Evolutionary conservation across 2,329 filamentous ascomycete genomes (phyloP).

Genomic region (Pseudogymnoascus sp.): DNA sequence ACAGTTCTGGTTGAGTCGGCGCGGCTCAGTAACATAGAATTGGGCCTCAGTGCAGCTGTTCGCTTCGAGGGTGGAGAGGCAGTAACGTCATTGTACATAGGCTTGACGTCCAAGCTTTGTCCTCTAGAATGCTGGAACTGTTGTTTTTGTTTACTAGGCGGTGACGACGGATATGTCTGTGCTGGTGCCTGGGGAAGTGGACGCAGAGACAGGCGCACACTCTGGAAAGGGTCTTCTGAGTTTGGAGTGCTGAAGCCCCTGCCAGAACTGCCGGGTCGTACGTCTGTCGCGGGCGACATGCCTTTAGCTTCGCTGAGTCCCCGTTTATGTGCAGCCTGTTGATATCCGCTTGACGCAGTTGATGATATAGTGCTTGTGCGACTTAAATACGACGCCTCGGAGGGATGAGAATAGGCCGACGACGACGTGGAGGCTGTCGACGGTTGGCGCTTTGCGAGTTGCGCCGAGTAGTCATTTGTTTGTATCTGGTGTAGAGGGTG

Average conservation of each 20-base stretch:
- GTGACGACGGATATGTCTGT: constrained; percentile 22
- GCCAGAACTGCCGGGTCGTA: constrained; percentile 35
- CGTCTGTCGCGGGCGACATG: constrained; percentile 42
- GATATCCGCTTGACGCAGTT: constrained; percentile 54
- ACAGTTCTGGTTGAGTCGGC: constrained; percentile 41
- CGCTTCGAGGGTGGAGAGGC: constrained; percentile 13
- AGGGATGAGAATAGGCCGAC: constrained; percentile 53
- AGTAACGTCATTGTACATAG: constrained; percentile 17
- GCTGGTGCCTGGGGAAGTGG: constrained; percentile 62
- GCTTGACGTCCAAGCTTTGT: constrained; percentile 12
- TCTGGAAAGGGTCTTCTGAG: constrained; percentile 61
- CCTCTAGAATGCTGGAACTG: constrained; percentile 9
- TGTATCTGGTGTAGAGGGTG: constrained; percentile 52
- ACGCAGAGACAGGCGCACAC: constrained; percentile 67
- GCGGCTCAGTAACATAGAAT: constrained; percentile 52
- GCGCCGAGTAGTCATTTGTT: constrained; percentile 37
- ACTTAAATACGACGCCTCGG: constrained; percentile 45
- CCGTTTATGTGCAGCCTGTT: constrained; percentile 54
- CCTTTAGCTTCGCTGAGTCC: constrained; percentile 65
- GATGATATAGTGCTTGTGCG: constrained; percentile 65
- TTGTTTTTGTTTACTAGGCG: constrained; percentile 15
- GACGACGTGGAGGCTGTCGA: constrained; percentile 66
- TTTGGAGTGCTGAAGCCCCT: constrained; percentile 32
- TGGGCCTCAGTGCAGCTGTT: constrained; percentile 36
- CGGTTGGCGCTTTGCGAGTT: constrained; percentile 45